Evolutionary conservation across 257 asterid species (phyloP).

Genomic region (Primulina huaijiensis): DNA sequence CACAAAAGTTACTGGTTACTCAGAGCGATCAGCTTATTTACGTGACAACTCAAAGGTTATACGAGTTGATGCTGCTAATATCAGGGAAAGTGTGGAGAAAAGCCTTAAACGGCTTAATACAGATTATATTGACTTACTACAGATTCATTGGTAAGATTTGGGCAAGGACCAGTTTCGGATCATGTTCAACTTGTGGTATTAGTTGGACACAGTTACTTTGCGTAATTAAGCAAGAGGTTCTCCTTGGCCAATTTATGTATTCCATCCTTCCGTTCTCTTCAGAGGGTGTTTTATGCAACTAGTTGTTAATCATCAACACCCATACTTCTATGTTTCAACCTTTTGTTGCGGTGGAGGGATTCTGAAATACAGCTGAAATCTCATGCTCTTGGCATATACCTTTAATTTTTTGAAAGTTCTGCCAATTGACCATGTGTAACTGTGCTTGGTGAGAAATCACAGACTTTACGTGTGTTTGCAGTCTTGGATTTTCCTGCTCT

Average conservation of each 20-base stretch:
- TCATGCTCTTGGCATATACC: too few species aligned
- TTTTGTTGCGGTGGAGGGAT: slow-evolving; percentile 1
- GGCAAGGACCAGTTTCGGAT: neutral
- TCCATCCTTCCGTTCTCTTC: neutral
- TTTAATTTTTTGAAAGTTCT: too few species aligned
- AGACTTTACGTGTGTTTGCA: too few species aligned
- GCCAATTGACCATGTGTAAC: too few species aligned
- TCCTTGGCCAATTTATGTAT: neutral
- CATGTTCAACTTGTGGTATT: neutral
- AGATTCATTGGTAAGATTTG: slow-evolving; percentile 80
- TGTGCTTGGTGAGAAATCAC: too few species aligned
- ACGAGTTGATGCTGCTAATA: slow-evolving; percentile 92
- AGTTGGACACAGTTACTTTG: too few species aligned
- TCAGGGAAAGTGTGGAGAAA: slow-evolving; percentile 86
- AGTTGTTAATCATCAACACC: neutral
- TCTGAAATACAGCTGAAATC: too few species aligned
- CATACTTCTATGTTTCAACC: neutral
- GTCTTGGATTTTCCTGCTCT: neutral
- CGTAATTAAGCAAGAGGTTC: too few species aligned
- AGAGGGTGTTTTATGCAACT: neutral
- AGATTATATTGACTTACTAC: slow-evolving; percentile 91
- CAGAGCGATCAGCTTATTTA: slow-evolving; percentile 52
- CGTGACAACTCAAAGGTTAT: slow-evolving; percentile 58
- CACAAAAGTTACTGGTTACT: slow-evolving; percentile 88
- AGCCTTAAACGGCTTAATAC: slow-evolving; percentile 88